phyloP scores from a whole-genome alignment of 768 basidiomycete genomes.

The Myochromella boudieri region DNA sequence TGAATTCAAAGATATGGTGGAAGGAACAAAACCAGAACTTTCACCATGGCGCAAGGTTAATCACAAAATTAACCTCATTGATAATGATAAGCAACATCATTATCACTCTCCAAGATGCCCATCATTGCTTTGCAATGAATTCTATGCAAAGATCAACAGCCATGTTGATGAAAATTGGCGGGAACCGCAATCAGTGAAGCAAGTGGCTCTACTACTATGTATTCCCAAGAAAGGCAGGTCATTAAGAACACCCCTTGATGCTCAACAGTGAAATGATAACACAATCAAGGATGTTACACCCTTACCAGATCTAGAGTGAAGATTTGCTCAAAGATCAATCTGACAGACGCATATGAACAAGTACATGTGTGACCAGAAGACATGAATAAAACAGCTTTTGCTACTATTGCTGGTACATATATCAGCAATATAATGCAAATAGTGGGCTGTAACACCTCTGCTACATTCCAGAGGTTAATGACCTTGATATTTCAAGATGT shows the following conservation, averaged over 20 bases:
- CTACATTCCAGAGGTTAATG: too few species aligned
- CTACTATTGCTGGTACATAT: too few species aligned
- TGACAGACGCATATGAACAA: too few species aligned
- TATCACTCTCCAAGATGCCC: constrained; percentile 33
- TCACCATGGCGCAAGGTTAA: constrained; percentile 37
- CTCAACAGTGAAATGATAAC: background rate
- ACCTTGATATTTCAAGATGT: background rate
- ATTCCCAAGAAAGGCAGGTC: background rate
- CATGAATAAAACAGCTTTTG: too few species aligned
- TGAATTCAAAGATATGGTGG: too few species aligned
- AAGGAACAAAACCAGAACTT: constrained; percentile 19
- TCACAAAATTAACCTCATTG: constrained; percentile 36
- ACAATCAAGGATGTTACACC: too few species aligned
- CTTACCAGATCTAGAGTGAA: too few species aligned
- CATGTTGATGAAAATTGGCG: constrained; percentile 37
- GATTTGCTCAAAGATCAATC: too few species aligned
- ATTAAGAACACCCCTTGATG: background rate
- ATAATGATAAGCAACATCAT: constrained; percentile 27
- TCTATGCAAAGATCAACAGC: constrained; percentile 29
- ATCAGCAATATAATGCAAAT: too few species aligned
- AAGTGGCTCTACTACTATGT: background rate
- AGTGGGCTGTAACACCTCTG: too few species aligned
- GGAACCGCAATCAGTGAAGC: constrained; percentile 13
- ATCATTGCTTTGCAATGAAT: constrained; percentile 23
- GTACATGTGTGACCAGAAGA: too few species aligned